A percentile compares a stretch with the other conserved stretches of the same genome.
Conservation (phyloP, 2,329 filamentous ascomycete genomes). For the Hypoxylon sp. region DNA sequence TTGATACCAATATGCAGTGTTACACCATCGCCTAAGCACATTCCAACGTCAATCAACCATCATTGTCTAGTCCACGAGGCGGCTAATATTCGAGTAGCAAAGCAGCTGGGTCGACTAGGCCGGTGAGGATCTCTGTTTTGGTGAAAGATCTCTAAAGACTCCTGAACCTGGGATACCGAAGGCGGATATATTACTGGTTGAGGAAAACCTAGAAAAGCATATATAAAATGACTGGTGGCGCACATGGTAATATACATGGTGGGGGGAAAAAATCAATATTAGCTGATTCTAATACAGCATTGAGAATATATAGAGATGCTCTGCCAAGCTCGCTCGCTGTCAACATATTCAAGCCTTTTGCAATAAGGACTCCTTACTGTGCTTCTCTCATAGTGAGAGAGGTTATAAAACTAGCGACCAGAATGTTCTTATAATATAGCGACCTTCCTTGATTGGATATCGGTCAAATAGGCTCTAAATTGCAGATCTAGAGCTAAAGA, state of each 20-base stretch:
- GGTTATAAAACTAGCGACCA: conserved; percentile 28
- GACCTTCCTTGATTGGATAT: conserved; percentile 30
- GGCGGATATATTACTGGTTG: conserved; percentile 1
- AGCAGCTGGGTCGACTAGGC: conserved; percentile 2
- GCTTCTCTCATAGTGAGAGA: conserved; percentile 17
- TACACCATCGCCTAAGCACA: conserved; percentile 12
- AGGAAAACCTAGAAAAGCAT: not conserved
- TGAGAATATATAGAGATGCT: conserved; percentile 13
- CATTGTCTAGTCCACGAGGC: conserved; percentile 10
- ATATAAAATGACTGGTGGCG: conserved; percentile 1
- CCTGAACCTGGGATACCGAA: conserved; percentile 6
- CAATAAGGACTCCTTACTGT: conserved; percentile 13
- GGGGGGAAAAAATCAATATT: conserved; percentile 24
- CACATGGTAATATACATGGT: not conserved
- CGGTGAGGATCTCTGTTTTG: conserved; percentile 15
- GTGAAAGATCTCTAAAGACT: conserved; percentile 12
- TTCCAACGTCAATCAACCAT: not conserved
- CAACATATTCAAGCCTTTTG: conserved; percentile 9
- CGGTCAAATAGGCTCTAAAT: conserved; percentile 38
- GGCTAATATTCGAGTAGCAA: conserved; percentile 36
- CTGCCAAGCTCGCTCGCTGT: conserved; percentile 26
- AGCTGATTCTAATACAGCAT: conserved; percentile 36
- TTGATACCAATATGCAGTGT: conserved; percentile 20
- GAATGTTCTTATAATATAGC: conserved; percentile 40
- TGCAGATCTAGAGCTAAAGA: conserved; percentile 38